Percentiles rank a stretch among this genome's conserved stretches.
These are phyloP conservation scores for Ophiostoma ips DNA, from an alignment of 2,329 filamentous ascomycete genomes.

Conservation along the genomic window DNA sequence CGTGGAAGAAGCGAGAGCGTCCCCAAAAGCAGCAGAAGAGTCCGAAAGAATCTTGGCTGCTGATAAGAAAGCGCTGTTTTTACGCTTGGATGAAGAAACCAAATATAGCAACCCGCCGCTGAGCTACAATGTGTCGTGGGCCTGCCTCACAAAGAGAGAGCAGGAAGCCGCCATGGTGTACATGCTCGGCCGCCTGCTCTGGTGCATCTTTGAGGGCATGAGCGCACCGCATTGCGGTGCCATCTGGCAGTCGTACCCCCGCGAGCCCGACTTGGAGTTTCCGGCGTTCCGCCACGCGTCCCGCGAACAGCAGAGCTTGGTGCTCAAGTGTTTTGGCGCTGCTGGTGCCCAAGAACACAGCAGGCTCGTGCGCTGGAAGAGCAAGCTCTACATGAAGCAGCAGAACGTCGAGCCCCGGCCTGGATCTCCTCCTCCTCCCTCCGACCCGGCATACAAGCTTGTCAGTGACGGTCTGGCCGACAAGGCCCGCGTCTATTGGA, in stretches of 20 bases:
- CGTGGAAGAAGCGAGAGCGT: neutral
- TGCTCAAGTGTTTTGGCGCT: conserved; percentile 10
- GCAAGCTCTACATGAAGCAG: conserved; percentile 13
- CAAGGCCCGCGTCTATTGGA: conserved; percentile 6
- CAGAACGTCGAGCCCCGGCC: neutral
- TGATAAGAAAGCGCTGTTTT: conserved; percentile 2
- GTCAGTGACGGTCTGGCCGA: neutral
- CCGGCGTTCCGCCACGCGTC: conserved; percentile 28
- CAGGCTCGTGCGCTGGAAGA: conserved; percentile 9
- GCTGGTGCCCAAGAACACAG: conserved; percentile 7
- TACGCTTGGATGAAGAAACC: conserved; percentile 9
- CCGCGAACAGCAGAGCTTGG: conserved; percentile 7
- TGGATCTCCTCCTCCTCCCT: neutral
- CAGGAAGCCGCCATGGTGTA: conserved; percentile 47
- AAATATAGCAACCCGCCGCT: conserved; percentile 32
- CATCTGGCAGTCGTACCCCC: conserved; percentile 45
- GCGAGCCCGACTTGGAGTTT: conserved; percentile 42
- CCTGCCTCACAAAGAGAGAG: conserved; percentile 34
- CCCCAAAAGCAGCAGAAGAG: neutral
- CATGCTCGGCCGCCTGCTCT: conserved; percentile 47
- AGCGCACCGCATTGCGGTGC: conserved; percentile 42
- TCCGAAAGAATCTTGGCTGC: no score
- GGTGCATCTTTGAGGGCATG: conserved; percentile 49
- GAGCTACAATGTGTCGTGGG: conserved; percentile 45
- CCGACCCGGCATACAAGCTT: neutral